Evolutionary conservation across 225 moss, liverwort and hornwort species (phyloP), one percentile per base, ranked within the genome.

Genomic region (Sphagnum tenellum): DNA sequence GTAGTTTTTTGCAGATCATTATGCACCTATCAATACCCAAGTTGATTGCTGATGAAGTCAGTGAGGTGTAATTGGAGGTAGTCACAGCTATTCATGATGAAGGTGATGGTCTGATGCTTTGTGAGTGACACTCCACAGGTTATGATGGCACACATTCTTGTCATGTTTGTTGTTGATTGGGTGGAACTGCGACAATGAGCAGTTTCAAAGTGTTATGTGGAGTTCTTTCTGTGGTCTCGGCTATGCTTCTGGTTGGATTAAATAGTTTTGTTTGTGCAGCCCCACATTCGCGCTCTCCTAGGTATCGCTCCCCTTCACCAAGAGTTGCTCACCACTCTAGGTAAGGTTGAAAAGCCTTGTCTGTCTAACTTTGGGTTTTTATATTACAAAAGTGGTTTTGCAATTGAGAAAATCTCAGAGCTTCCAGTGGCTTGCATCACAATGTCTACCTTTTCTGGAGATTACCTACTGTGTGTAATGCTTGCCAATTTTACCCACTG

Each of bases 321-420:
- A 70, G 84, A 73, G 84, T 81, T 78, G 84, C 81, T 49, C 85
- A 81, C 46, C 73, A 80, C 50, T 85, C 85, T 49, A 81, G 81
- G 84, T 85, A 51, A 61, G 50, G 29, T 29, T 29, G 0, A 1
- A 29, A 29, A 29, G 1, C 29, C 29, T 29, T 29, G 29, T 29
- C 29, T 29, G 8, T 14, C 11, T 60, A 3, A 54, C 58, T 3
- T 11, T 3, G 9, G 5, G 2, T 7, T 7, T 4, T 2, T 12
- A 45, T 12, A 12, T 4, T 14, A 45, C 51, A 58, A 49, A 46
- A 5, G 64, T 11, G 4, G 61, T 45, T 44, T 11, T 61, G 61
- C 45, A 46, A 8, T 12, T 55, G 59, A 8, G 13, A 63, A 53
- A 57, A 5, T 44, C 29, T 59, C 7, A 46, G 60, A 48, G 47